These are phyloP conservation scores for Stenogyne calaminthoides DNA, from an alignment of 305 asterid genomes.

Conservation along the genomic window DNA sequence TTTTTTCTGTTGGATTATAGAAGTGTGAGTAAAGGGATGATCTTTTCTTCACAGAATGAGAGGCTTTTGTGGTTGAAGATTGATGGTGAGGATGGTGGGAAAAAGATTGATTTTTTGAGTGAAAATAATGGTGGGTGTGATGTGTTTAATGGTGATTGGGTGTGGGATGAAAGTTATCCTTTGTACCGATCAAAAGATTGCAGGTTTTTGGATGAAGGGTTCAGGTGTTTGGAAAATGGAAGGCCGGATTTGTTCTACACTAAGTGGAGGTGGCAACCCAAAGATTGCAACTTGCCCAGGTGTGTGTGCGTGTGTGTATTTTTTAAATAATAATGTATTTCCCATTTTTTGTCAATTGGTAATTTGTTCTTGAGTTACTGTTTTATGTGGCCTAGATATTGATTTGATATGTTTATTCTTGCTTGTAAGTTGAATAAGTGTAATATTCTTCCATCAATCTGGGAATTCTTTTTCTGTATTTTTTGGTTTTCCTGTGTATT, in stretches of 20 bases:
- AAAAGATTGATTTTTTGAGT: conserved; percentile 60
- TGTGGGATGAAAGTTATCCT: conserved; percentile 92
- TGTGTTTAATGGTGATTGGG: conserved; percentile 94
- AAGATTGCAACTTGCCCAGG: conserved; percentile 92
- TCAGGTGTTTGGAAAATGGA: conserved; percentile 88
- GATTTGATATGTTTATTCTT: conserved; percentile 6
- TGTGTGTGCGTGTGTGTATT: conserved; percentile 1
- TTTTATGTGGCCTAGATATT: conserved; percentile 3
- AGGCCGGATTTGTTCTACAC: conserved; percentile 91
- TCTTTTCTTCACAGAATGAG: conserved; percentile 53
- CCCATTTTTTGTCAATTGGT: conserved; percentile 3
- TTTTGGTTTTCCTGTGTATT: too few species aligned
- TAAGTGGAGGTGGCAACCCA: conserved; percentile 98
- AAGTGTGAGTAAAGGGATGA: conserved; percentile 52
- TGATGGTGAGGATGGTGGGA: conserved; percentile 38
- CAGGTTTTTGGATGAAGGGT: conserved; percentile 82
- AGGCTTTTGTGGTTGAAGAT: conserved; percentile 61
- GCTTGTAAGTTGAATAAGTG: not conserved
- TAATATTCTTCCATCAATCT: not conserved
- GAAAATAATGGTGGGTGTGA: conserved; percentile 57
- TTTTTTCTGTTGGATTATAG: conserved; percentile 71
- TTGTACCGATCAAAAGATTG: conserved; percentile 74
- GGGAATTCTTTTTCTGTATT: not conserved
- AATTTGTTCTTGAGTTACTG: not conserved
- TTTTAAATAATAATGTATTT: not conserved